These are phyloP conservation scores for Acanthamoeba triangularis DNA, from an alignment of 208 protist species.

Conservation along the genomic window DNA sequence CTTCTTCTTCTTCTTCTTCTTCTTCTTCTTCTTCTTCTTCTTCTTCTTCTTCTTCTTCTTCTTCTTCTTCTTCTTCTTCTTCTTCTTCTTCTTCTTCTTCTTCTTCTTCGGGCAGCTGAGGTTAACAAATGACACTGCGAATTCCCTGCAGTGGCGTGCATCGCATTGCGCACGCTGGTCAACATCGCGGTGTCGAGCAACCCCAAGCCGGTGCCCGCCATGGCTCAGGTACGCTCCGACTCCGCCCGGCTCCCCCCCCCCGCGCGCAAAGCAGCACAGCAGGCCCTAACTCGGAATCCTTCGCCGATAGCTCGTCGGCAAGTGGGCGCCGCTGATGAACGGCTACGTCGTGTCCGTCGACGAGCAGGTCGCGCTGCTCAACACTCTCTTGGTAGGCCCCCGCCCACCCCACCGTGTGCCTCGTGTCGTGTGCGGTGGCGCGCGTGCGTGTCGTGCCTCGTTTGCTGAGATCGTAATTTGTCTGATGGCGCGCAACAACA, in stretches of 20 bases:
- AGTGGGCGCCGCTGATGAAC: constrained; percentile 56
- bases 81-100: neutral
- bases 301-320: neutral
- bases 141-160: constrained; percentile 10
- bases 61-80: neutral
- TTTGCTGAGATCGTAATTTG: too few species aligned
- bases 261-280: too few species aligned
- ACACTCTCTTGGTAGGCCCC: neutral
- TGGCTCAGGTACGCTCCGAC: neutral
- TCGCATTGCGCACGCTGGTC: constrained; percentile 36
- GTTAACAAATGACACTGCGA: neutral
- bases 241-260: too few species aligned
- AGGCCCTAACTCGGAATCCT: neutral
- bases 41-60: neutral
- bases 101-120: neutral
- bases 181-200: constrained; percentile 55
- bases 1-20: neutral
- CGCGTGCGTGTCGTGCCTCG: too few species aligned
- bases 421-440: too few species aligned
- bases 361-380: constrained; percentile 16
- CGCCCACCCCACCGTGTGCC: too few species aligned
- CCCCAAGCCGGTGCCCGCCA: constrained; percentile 11
- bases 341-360: constrained; percentile 48
- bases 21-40: neutral
- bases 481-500: neutral